Percentiles rank a stretch among this genome's conserved stretches.
phyloP scores from a whole-genome alignment of 225 moss, liverwort and hornwort species.

The Antitrichia curtipendula region DNA sequence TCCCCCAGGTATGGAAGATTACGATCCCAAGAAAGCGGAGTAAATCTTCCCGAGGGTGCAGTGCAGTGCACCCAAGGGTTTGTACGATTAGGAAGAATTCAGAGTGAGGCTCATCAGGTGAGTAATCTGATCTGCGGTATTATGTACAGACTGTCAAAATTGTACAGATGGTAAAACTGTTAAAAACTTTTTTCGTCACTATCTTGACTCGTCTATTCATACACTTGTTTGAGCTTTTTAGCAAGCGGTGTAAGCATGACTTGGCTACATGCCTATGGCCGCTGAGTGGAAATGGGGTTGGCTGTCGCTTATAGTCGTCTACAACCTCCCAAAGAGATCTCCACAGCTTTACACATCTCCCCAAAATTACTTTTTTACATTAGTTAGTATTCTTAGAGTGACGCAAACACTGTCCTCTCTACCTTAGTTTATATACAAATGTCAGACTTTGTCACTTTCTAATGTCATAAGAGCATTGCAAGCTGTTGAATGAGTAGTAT shows the following conservation, averaged over 20 bases:
- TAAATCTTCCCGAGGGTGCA: background rate
- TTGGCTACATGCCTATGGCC: background rate
- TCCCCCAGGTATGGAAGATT: slow-evolving; percentile 35
- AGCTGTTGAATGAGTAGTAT: background rate
- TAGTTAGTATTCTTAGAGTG: background rate
- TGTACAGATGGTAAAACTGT: slow-evolving; percentile 4
- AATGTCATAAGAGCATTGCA: background rate
- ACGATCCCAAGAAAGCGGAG: slow-evolving; percentile 6
- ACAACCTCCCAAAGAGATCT: background rate
- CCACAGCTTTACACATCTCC: background rate
- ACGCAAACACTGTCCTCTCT: background rate
- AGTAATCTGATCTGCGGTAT: background rate
- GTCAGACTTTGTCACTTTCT: background rate
- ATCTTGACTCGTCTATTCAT: background rate
- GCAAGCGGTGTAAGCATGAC: background rate
- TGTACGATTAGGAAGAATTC: background rate
- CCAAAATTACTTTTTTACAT: too few relatives aligned
- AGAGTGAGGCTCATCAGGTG: background rate
- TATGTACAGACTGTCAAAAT: background rate
- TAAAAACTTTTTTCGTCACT: background rate
- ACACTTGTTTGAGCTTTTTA: background rate
- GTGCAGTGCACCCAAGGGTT: background rate
- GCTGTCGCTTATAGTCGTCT: background rate
- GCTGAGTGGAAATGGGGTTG: background rate
- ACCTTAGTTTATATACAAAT: background rate